Conservation (phyloP, 78 protist species). For the Tieghemostelium lacteum region DNA sequence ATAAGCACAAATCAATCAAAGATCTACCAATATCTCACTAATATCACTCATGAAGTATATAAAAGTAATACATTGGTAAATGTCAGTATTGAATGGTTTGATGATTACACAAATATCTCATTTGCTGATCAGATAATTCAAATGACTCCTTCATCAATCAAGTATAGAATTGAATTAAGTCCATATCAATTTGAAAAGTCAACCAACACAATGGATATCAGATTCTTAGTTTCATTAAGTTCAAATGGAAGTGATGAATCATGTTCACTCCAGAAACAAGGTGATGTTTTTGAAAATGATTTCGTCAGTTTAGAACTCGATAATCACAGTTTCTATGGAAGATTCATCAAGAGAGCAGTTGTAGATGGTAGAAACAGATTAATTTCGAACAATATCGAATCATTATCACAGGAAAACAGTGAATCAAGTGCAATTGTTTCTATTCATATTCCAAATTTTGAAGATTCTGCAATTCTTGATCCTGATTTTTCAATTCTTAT, state of each 20-base stretch:
- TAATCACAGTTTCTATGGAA: slow-evolving; percentile 1
- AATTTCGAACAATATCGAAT: not conserved
- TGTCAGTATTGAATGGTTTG: not conserved
- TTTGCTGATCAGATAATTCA: slow-evolving; percentile 5
- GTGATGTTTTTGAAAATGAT: not conserved
- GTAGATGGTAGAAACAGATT: not conserved
- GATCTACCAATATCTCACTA: not conserved
- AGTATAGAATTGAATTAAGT: slow-evolving; percentile 25
- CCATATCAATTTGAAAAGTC: not conserved
- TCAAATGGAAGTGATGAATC: not conserved
- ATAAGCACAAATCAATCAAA: not conserved
- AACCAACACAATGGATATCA: not conserved
- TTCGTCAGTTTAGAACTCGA: slow-evolving; percentile 7
- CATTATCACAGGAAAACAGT: not conserved
- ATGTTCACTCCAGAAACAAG: not conserved
- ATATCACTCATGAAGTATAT: not conserved
- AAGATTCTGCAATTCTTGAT: not conserved
- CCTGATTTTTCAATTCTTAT: slow-evolving; percentile 36
- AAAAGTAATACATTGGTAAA: not conserved
- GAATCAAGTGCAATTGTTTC: not conserved
- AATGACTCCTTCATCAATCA: slow-evolving; percentile 12
- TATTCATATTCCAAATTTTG: slow-evolving; percentile 2
- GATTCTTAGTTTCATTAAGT: not conserved
- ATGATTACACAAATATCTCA: not conserved
- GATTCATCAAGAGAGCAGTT: slow-evolving; percentile 10